Conservation (phyloP, 805 yeast genomes). For the Monosporozyma servazzii region DNA sequence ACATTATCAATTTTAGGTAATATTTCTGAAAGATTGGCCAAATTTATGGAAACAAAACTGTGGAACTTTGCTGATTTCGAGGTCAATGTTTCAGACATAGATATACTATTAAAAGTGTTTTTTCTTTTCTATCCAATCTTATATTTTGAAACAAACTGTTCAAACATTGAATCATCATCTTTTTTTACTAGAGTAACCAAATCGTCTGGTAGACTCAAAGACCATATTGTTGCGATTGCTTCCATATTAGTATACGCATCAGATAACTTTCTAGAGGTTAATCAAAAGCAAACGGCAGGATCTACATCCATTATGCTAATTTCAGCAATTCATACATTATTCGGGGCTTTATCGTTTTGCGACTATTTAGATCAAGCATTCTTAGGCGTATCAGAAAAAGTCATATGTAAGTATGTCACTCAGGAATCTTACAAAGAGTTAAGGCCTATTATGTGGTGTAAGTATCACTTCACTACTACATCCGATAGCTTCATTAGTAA, state of each 20-base stretch:
- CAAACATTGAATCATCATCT: constrained; percentile 33
- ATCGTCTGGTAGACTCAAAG: constrained; percentile 39
- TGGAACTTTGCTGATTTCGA: constrained; percentile 29
- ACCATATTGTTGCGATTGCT: constrained; percentile 29
- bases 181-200: constrained; percentile 35
- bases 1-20: constrained; percentile 37
- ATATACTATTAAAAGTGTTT: constrained; percentile 23
- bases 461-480: constrained; percentile 58
- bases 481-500: constrained; percentile 52
- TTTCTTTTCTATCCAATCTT: constrained; percentile 41
- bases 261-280: background rate
- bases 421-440: constrained; percentile 54
- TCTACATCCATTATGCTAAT: constrained; percentile 30
- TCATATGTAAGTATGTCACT: constrained; percentile 37
- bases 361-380: constrained; percentile 54
- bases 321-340: constrained; percentile 57
- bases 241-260: background rate
- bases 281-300: background rate
- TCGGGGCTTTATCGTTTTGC: constrained; percentile 66
- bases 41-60: constrained; percentile 17
- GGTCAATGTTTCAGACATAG: constrained; percentile 9
- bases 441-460: constrained; percentile 69
- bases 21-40: constrained; percentile 35
- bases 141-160: constrained; percentile 42
- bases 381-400: constrained; percentile 48